A percentile compares a stretch with the other conserved stretches of the same genome.
These are phyloP conservation scores for Agaricus sinodeliciosus DNA, from an alignment of 768 basidiomycete genomes.

Conservation along the genomic window DNA sequence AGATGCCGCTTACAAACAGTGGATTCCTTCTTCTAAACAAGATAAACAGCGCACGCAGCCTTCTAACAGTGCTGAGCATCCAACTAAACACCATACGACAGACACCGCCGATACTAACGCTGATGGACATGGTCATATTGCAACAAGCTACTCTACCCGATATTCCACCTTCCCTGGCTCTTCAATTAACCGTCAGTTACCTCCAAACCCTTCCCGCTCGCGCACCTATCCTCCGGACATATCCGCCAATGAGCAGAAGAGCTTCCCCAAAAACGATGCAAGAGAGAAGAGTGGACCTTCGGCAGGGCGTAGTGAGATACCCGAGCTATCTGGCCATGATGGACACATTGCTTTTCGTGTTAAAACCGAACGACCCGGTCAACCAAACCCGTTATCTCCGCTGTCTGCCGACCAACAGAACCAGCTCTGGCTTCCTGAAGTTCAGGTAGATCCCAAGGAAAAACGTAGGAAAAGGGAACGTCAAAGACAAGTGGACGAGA, in stretches of 20 bases:
- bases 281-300: neutral
- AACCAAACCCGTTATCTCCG: neutral
- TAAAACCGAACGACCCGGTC: constrained; percentile 3
- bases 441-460: neutral
- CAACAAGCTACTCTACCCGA: neutral
- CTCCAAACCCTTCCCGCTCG: neutral
- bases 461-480: constrained; percentile 7
- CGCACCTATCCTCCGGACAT: neutral
- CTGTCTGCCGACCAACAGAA: neutral
- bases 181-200: neutral
- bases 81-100: constrained; percentile 7
- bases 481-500: constrained; percentile 1
- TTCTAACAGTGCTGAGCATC: constrained; percentile 19
- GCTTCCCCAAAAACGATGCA: neutral
- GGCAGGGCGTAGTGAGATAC: neutral
- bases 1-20: constrained; percentile 29
- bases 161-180: constrained; percentile 1
- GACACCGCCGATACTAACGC: neutral
- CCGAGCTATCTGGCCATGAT: constrained; percentile 1
- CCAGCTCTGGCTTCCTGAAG: neutral
- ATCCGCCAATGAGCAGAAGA: neutral
- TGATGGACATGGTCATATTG: neutral
- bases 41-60: constrained; percentile 10
- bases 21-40: constrained; percentile 22
- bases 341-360: neutral